Percentiles rank a stretch among this genome's conserved stretches.
phyloP scores from a whole-genome alignment of 1,284 basidiomycete species.

The Trichosporon faecale region DNA sequence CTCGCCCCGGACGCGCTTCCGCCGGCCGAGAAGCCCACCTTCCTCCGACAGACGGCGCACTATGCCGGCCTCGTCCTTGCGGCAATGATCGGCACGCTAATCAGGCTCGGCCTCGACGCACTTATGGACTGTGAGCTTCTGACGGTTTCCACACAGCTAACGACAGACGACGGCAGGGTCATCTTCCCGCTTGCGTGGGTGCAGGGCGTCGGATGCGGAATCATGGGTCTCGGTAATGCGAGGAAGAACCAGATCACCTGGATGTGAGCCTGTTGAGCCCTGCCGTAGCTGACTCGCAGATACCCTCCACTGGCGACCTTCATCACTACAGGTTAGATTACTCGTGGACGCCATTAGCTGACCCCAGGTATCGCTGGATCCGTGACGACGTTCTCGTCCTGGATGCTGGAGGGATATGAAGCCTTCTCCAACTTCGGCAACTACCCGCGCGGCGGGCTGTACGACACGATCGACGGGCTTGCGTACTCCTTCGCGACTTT shows the following conservation, averaged over 20 bases:
- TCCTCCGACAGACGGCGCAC: constrained; percentile 35
- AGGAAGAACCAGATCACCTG: constrained; percentile 67
- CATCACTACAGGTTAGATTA: constrained; percentile 69
- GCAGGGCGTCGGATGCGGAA: constrained; percentile 82
- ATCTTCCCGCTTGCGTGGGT: constrained; percentile 83
- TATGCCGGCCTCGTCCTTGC: constrained; percentile 67
- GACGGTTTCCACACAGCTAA: neutral
- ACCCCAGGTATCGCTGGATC: constrained; percentile 85
- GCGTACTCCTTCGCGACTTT: constrained; percentile 76
- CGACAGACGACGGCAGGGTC: constrained; percentile 58
- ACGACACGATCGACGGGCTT: constrained; percentile 79
- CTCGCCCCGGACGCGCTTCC: constrained; percentile 24
- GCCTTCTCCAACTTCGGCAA: constrained; percentile 74
- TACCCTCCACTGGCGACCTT: constrained; percentile 85
- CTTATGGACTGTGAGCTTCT: constrained; percentile 54
- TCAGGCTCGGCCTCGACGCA: constrained; percentile 69
- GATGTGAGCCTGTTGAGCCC: constrained; percentile 60
- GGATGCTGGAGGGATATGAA: constrained; percentile 84
- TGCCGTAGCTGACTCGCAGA: constrained; percentile 53
- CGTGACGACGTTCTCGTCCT: constrained; percentile 91
- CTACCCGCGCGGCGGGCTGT: constrained; percentile 65
- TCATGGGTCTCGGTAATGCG: constrained; percentile 78
- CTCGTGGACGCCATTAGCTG: constrained; percentile 4
- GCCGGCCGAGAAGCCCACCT: constrained; percentile 27
- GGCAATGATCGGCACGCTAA: constrained; percentile 73